Base-by-base conservation (phyloP, 78 protist genomes). In the Dictyostelium brefeldianum region DNA sequence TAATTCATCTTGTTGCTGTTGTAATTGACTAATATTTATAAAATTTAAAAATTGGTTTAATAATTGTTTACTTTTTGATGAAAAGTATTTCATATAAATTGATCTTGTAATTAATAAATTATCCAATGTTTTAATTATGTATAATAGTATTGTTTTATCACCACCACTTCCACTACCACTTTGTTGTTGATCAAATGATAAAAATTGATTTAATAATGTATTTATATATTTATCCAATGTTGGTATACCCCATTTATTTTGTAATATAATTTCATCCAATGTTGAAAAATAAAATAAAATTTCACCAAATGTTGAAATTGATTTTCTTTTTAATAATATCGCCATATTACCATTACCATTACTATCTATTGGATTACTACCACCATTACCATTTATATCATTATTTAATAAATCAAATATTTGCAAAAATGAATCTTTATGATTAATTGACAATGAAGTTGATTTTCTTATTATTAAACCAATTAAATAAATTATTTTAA, bases 201-300 rank as follows among this genome's bases (percentile, higher is more conserved):
- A 62, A 62, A 62, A 62, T 62, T 25, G 27, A 25, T 62, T 62
- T 62, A 62, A 62, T 25, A 62, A 62, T 20, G 70, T 62, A 11
- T 62, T 62, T 22, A 62, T 62, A 62, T 62, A 62, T 62, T 62
- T 62, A 29, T 62, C 70, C 27, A 62, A 67, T 67, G 75, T 29
- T 15, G 6, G 48, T 25, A 31, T 67, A 67, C 75, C 75, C 48
- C 70, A 62, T 62, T 62, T 62, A 25, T 20, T 62, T 25, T 29
- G 27, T 25, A 62, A 36, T 62, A 36, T 62, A 25, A 62, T 62
- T 62, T 31, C 48, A 67, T 67, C 75, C 11, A 67, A 67, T 67
- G 75, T 67, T 31, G 75, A 67, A 67, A 67, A 67, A 31, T 67
- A 31, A 67, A 67, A 67, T 67, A 67, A 31, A 67, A 67, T 25